These are phyloP conservation scores for Apophysomyces trapeziformis DNA, from an alignment of 371 early-diverging fungal genomes.

Conservation along the genomic window DNA sequence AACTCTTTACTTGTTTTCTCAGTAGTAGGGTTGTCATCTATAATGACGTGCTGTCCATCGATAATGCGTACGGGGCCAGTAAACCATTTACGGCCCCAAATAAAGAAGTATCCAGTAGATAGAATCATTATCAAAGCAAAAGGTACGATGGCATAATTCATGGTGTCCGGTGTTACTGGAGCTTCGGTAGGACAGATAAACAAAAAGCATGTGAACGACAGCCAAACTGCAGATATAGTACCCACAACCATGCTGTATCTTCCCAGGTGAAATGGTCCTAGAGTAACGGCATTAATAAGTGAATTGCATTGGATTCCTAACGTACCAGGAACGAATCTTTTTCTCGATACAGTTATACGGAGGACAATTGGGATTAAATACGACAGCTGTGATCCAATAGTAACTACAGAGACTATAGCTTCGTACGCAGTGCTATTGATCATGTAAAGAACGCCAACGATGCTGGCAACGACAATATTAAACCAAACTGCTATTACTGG, in stretches of 20 bases:
- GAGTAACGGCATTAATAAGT: slow-evolving; percentile 15
- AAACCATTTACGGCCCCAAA: slow-evolving; percentile 57
- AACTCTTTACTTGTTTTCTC: neutral
- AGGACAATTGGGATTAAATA: slow-evolving; percentile 74
- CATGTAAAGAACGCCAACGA: slow-evolving; percentile 55
- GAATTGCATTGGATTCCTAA: neutral
- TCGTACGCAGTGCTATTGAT: slow-evolving; percentile 53
- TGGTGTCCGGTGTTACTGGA: slow-evolving; percentile 40
- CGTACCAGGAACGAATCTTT: slow-evolving; percentile 55
- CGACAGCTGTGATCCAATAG: slow-evolving; percentile 73
- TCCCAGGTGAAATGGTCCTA: slow-evolving; percentile 48
- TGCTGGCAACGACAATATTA: slow-evolving; percentile 40
- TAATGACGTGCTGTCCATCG: slow-evolving; percentile 47
- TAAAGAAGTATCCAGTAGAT: slow-evolving; percentile 44
- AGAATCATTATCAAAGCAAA: slow-evolving; percentile 52
- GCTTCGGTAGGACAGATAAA: slow-evolving; percentile 52
- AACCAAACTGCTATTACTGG: slow-evolving; percentile 57
- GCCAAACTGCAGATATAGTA: slow-evolving; percentile 43
- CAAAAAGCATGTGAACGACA: slow-evolving; percentile 45
- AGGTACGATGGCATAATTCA: slow-evolving; percentile 59
- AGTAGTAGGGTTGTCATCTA: slow-evolving; percentile 34
- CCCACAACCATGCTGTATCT: slow-evolving; percentile 41
- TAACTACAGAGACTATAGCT: slow-evolving; percentile 74
- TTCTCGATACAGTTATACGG: slow-evolving; percentile 58
- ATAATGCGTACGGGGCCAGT: slow-evolving; percentile 45